Evolutionary conservation across 225 moss, liverwort and hornwort genomes (phyloP), one percentile per base, ranked within the genome.

Genomic region (Neckera pumila): DNA sequence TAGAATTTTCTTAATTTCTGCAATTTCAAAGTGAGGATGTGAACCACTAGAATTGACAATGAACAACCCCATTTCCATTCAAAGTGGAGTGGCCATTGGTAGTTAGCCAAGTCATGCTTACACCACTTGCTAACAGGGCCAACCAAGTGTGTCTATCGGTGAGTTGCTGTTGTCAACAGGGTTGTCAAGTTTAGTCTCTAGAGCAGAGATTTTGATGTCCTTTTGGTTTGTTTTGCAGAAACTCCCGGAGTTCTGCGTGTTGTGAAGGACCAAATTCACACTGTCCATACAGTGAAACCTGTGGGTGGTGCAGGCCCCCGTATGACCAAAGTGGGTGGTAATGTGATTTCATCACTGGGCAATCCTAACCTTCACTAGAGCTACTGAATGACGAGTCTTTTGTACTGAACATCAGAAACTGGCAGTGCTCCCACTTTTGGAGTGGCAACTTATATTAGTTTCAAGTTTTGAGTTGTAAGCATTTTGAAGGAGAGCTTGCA

Each of bases 291-390:
- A 22, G 17, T 63, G 5, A 88, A 81, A 84, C 88, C 84, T 28
- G 94, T 94, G 82, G 94, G 94, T 53, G 94, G 94, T 33, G 19
- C 94, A 36, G 94, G 94, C 51, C 94, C 92, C 60, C 94, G 94
- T 38, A 17, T 80, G 53, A 94, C 94, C 19, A 92, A 82, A 72
- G 77, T 94, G 45, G 94, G 92, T 62, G 94, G 94, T 4, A 67
- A 88, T 62, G 89, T 88, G 86, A 82, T 93, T 26, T 93, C 93
- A 49, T 91, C 92, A 34, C 17, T 92, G 21, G 93, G 93, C 54
- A 89, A 45, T 60, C 56, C 30, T 16, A 87, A 83, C 53, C 89
- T 92, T 59, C 92, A 88, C 76, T 92, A 89, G 76, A 86, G 67
- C 80, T 78, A 56, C 73, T 26, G 6, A 23, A 10, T 14, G 51